phyloP scores from a whole-genome alignment of 2,329 filamentous ascomycete genomes.

The Paecilomyces niveus region DNA sequence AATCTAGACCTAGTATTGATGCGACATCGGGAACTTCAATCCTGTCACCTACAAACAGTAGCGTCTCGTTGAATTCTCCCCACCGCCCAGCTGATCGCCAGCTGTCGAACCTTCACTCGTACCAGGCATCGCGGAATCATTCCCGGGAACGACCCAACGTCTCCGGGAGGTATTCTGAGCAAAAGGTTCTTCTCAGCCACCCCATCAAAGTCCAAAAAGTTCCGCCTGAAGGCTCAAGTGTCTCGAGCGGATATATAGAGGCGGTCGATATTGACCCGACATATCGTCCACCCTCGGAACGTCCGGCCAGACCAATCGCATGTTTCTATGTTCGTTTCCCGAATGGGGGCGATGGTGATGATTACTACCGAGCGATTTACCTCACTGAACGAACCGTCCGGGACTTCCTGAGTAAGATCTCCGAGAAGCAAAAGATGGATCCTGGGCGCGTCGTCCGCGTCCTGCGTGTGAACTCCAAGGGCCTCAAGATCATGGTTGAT shows the following conservation, averaged over 20 bases:
- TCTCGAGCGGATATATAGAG: slow-evolving; percentile 77
- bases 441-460: slow-evolving; percentile 62
- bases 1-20: slow-evolving; percentile 26
- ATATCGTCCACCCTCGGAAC: slow-evolving; percentile 73
- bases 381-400: slow-evolving; percentile 66
- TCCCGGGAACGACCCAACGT: slow-evolving; percentile 18
- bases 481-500: slow-evolving; percentile 78
- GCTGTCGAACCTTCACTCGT: slow-evolving; percentile 10
- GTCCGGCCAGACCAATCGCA: slow-evolving; percentile 64
- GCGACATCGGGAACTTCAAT: slow-evolving; percentile 24
- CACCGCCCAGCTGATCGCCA: slow-evolving; percentile 13
- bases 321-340: slow-evolving; percentile 74
- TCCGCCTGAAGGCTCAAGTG: slow-evolving; percentile 10
- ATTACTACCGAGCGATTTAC: slow-evolving; percentile 80
- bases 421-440: slow-evolving; percentile 75
- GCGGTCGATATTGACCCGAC: slow-evolving; percentile 80
- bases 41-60: slow-evolving; percentile 34
- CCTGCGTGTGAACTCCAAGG: slow-evolving; percentile 64
- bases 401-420: slow-evolving; percentile 66
- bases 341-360: slow-evolving; percentile 44
- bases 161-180: slow-evolving; percentile 14
- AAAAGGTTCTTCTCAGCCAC: slow-evolving; percentile 14
- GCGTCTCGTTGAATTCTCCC: slow-evolving; percentile 31
- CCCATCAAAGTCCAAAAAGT: slow-evolving; percentile 26
- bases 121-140: slow-evolving; percentile 13